phyloP scores from a whole-genome alignment of 2,329 filamentous ascomycete genomes.

The Hansfordia pulvinata region DNA sequence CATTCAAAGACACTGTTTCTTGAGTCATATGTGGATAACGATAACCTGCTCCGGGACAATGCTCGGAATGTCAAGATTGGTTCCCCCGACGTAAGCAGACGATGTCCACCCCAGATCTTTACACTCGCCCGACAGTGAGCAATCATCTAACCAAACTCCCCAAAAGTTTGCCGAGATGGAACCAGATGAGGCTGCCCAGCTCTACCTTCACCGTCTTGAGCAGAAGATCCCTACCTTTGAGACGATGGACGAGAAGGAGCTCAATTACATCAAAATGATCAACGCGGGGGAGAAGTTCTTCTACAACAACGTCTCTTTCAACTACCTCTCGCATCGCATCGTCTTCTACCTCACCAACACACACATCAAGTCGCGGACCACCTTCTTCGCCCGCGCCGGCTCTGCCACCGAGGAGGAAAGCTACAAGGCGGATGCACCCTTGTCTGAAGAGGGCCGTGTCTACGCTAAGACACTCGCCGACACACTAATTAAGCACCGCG shows the following conservation, averaged over 20 bases:
- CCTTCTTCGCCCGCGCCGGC: slow-evolving; percentile 83
- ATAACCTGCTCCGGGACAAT: slow-evolving; percentile 89
- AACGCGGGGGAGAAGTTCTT: slow-evolving; percentile 88
- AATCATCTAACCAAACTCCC: too few relatives aligned
- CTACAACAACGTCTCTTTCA: slow-evolving; percentile 95
- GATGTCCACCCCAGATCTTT: neutral
- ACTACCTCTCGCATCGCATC: slow-evolving; percentile 91
- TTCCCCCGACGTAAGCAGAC: slow-evolving; percentile 74
- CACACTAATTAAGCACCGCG: slow-evolving; percentile 66
- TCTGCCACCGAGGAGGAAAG: slow-evolving; percentile 78
- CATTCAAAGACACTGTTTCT: slow-evolving; percentile 75
- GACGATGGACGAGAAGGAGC: slow-evolving; percentile 84
- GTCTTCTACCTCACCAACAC: slow-evolving; percentile 97
- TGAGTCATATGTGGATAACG: slow-evolving; percentile 88
- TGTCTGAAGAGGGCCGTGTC: slow-evolving; percentile 66
- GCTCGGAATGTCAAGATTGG: slow-evolving; percentile 96
- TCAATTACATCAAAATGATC: slow-evolving; percentile 99
- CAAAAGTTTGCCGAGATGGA: slow-evolving; percentile 76
- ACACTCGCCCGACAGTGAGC: slow-evolving; percentile 1
- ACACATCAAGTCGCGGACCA: slow-evolving; percentile 89
- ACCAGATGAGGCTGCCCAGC: slow-evolving; percentile 78
- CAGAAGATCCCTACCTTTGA: slow-evolving; percentile 92
- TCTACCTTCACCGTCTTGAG: slow-evolving; percentile 82
- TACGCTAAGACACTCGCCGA: slow-evolving; percentile 84
- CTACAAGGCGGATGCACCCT: slow-evolving; percentile 78